Percentiles rank a stretch among this genome's conserved stretches.
These are phyloP conservation scores for Zygoascus sp. DNA, from an alignment of 1,139 yeast genomes.

Conservation along the genomic window DNA sequence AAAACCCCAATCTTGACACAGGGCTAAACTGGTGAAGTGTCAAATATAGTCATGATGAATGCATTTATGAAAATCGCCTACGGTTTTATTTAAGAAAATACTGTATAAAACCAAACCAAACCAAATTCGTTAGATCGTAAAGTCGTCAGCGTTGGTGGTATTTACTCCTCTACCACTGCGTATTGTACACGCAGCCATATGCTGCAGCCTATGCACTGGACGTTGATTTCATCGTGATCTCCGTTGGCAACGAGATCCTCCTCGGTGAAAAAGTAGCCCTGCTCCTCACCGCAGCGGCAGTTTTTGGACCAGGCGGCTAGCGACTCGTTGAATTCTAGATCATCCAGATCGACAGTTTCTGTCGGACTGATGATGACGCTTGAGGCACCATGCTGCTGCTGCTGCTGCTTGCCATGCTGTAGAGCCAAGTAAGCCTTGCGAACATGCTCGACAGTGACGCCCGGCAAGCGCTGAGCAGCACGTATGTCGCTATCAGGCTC, in stretches of 20 bases:
- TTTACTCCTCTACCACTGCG: conserved; percentile 35
- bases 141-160: too few species aligned
- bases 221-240: conserved; percentile 56
- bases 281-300: conserved; percentile 62
- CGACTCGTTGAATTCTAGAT: conserved; percentile 36
- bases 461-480: conserved; percentile 10
- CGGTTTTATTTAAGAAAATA: too few species aligned
- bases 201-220: conserved; percentile 79
- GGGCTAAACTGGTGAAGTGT: too few species aligned
- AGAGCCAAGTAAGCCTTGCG: conserved; percentile 59
- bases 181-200: conserved; percentile 75
- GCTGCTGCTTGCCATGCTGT: conserved; percentile 47
- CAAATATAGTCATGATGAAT: too few species aligned
- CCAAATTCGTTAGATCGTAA: too few species aligned
- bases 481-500: background rate
- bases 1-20: too few species aligned
- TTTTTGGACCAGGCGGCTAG: conserved; percentile 42
- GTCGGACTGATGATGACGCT: conserved; percentile 35
- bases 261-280: conserved; percentile 58
- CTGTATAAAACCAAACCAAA: too few species aligned
- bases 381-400: conserved; percentile 13
- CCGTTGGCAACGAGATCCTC: conserved; percentile 53
- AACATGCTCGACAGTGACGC: conserved; percentile 39
- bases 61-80: too few species aligned
- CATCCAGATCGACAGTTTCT: conserved; percentile 61